A percentile compares a stretch with the other conserved stretches of the same genome.
Conservation (phyloP, 208 protist species). For the Tritrichomonas musculus region DNA sequence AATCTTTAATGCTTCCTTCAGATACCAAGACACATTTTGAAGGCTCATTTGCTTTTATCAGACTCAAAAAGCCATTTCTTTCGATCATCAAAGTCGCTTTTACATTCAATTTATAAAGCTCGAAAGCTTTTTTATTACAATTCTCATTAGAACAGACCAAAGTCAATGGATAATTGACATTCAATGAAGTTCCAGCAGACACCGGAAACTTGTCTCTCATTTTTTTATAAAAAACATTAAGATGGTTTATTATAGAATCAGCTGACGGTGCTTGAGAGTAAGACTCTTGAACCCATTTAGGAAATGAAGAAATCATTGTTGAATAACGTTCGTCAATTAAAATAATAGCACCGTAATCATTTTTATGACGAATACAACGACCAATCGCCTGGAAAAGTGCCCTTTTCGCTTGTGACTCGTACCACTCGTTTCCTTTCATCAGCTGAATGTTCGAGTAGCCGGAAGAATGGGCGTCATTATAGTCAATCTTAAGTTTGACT, state of each 20-base stretch:
- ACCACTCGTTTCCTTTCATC: background rate
- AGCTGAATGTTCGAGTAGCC: background rate
- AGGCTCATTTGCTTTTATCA: too few species aligned
- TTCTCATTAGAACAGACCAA: background rate
- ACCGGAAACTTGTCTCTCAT: background rate
- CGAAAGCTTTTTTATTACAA: background rate
- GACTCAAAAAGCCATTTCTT: too few species aligned
- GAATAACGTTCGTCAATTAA: slow-evolving; percentile 36
- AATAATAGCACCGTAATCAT: slow-evolving; percentile 45
- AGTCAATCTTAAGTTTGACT: background rate
- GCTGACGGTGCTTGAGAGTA: background rate
- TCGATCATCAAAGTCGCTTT: too few species aligned
- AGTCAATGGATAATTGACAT: background rate
- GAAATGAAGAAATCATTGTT: background rate
- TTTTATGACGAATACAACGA: slow-evolving; percentile 40
- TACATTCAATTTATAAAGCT: background rate
- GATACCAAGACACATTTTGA: too few species aligned
- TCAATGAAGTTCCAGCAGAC: background rate
- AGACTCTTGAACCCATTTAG: background rate
- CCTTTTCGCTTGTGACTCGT: background rate
- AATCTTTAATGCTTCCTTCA: too few species aligned
- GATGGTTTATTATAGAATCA: background rate
- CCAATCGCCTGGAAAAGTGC: slow-evolving; percentile 40
- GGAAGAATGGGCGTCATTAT: background rate
- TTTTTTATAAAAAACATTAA: background rate